Base-by-base conservation (phyloP, 148 eudicot species). In the Camellia sinensis region DNA sequence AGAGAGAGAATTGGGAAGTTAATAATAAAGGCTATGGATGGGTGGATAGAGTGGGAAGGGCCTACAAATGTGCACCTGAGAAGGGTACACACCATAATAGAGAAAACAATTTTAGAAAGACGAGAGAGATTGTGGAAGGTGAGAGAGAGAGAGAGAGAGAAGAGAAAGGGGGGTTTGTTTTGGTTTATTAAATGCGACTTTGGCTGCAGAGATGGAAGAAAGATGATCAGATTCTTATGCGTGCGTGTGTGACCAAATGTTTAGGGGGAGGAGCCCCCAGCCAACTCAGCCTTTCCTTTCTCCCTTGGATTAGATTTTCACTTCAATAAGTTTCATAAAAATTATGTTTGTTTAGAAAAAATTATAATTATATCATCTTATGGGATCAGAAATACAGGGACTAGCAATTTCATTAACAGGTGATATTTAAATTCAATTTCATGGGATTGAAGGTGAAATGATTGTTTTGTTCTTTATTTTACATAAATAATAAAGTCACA, bases 181-280 rank as follows among this genome's bases (percentile, higher is more conserved):
- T 29, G 37, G 37, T 29, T 29, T 15, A 71, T 67, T 82, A 77
- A 82, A 80, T 83, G 86, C 75, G 66, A 79, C 11, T 56, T 64
- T 15, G 74, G 50, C 13, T 29, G 37, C 43, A 57, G 71, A 50
- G 17, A 60, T 48, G n/a, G 61, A 63, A 17, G 54, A 14, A 13
- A 29, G 41, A 7, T n/a, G 59, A 41, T 48, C 69, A 71, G 86
- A 79, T 66, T 29, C 37, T 77, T 81, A 86, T 84, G 90, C 88
- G 90, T 88, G 88, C 86, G 73, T 71, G 83, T 86, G 88, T 80
- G 80, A 80, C 73, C 86, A 83, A 85, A 78, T 57, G 12, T 67
- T 37, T 60, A 48, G 71, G 71, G 13, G 48, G 43, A 17, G 43
- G 21, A 66, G 44, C 37, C 37, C 1, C 2, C 13, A n/a, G 65